These are phyloP conservation scores for Amphicarpaea edgeworthii DNA, from an alignment of 306 rosid genomes.

Conservation along the genomic window DNA sequence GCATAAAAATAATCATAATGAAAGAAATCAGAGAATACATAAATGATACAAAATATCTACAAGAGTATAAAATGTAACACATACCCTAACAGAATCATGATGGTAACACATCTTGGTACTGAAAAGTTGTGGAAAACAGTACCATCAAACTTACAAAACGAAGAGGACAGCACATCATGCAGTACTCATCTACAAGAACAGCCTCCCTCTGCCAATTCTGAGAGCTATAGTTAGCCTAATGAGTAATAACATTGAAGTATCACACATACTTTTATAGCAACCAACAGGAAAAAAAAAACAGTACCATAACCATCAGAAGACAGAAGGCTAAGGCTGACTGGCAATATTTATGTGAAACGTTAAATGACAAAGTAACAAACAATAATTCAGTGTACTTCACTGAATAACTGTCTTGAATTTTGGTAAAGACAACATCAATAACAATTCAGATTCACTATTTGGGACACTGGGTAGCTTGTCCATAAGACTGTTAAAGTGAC, in stretches of 20 bases:
- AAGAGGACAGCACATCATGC: neutral
- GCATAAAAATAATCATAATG: neutral
- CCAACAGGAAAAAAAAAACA: neutral
- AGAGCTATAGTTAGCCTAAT: neutral
- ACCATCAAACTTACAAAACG: neutral
- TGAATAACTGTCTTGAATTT: neutral
- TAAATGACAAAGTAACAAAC: neutral
- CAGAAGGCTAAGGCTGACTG: neutral
- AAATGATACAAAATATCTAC: neutral
- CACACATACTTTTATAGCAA: too few species aligned
- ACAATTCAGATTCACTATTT: neutral
- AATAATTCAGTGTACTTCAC: neutral
- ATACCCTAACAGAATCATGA: neutral
- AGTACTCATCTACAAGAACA: neutral
- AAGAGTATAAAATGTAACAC: neutral
- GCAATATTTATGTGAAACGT: neutral
- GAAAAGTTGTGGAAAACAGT: too few species aligned
- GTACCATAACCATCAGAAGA: too few species aligned
- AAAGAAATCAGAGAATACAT: neutral
- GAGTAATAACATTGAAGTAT: too few species aligned
- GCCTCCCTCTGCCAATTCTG: neutral
- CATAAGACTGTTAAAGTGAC: neutral
- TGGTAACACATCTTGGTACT: neutral
- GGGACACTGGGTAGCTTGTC: neutral
- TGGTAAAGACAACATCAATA: neutral